These are phyloP conservation scores for Amanita pallidorosea DNA, from an alignment of 768 basidiomycete species.

Conservation along the genomic window DNA sequence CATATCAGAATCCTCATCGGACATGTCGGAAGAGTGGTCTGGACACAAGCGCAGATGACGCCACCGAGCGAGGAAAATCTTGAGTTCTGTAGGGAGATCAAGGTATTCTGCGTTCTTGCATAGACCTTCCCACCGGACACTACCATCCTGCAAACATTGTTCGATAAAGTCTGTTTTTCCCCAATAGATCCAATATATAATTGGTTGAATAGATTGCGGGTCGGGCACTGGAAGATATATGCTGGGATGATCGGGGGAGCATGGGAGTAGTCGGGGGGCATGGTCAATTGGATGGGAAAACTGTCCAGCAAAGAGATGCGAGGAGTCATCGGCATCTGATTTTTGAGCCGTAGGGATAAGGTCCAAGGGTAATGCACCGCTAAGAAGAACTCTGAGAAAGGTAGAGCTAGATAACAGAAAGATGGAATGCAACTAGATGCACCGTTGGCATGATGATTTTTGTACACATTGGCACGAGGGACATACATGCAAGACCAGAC, in stretches of 20 bases:
- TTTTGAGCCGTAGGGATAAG: slow-evolving; percentile 32
- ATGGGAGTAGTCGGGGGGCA: slow-evolving; percentile 61
- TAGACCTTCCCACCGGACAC: slow-evolving; percentile 76
- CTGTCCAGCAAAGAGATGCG: slow-evolving; percentile 14
- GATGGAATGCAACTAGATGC: slow-evolving; percentile 60
- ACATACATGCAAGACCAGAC: slow-evolving; percentile 53
- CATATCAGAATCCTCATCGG: slow-evolving; percentile 11
- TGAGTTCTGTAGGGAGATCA: slow-evolving; percentile 64
- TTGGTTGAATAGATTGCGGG: slow-evolving; percentile 56
- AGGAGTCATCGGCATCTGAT: slow-evolving; percentile 13
- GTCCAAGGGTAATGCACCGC: slow-evolving; percentile 52
- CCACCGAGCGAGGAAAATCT: slow-evolving; percentile 67
- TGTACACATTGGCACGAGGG: background rate
- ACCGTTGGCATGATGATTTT: background rate
- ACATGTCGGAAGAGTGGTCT: background rate
- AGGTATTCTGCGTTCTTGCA: slow-evolving; percentile 88
- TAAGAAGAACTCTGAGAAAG: slow-evolving; percentile 61
- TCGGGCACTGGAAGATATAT: slow-evolving; percentile 71
- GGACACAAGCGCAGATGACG: slow-evolving; percentile 50
- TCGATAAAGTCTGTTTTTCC: slow-evolving; percentile 58
- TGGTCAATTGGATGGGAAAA: slow-evolving; percentile 37
- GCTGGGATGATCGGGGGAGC: slow-evolving; percentile 53
- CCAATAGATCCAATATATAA: slow-evolving; percentile 79
- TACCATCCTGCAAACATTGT: slow-evolving; percentile 50
- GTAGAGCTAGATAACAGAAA: slow-evolving; percentile 77